phyloP scores from a whole-genome alignment of 2,329 filamentous ascomycete genomes.

The Clathrospora elynae region DNA sequence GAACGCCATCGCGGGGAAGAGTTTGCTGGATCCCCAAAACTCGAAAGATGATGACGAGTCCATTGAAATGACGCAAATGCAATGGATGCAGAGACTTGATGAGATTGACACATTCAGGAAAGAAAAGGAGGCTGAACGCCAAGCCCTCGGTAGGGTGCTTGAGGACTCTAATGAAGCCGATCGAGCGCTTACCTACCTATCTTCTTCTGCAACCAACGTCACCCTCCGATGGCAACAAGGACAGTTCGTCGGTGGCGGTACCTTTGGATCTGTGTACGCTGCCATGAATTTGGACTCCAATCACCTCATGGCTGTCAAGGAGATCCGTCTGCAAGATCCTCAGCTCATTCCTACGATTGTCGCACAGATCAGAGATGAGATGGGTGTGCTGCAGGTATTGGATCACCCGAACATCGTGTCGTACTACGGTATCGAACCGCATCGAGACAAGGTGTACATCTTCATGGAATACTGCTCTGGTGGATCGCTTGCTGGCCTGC shows the following conservation, averaged over 20 bases:
- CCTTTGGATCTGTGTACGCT: conserved; percentile 95
- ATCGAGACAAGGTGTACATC: conserved; percentile 98
- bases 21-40: conserved; percentile 76
- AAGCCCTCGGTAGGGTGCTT: conserved; percentile 85
- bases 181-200: conserved; percentile 89
- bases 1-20: conserved; percentile 77
- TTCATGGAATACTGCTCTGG: conserved; percentile 99
- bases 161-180: conserved; percentile 97
- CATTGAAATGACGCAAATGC: conserved; percentile 71
- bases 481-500: conserved; percentile 82
- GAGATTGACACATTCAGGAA: conserved; percentile 79
- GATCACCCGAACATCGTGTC: conserved; percentile 98
- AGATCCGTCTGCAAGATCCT: conserved; percentile 95
- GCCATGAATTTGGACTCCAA: conserved; percentile 97
- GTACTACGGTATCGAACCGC: conserved; percentile 97
- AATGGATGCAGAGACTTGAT: conserved; percentile 73
- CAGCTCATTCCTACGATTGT: conserved; percentile 94
- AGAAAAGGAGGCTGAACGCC: conserved; percentile 80
- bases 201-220: conserved; percentile 91
- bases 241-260: conserved; percentile 95
- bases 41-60: conserved; percentile 85
- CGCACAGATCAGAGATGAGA: conserved; percentile 92
- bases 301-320: conserved; percentile 97
- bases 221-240: conserved; percentile 98
- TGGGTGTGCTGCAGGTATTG: conserved; percentile 92